Conservation (phyloP, 2,329 filamentous ascomycete species). For the Botrytis pseudocinerea region DNA sequence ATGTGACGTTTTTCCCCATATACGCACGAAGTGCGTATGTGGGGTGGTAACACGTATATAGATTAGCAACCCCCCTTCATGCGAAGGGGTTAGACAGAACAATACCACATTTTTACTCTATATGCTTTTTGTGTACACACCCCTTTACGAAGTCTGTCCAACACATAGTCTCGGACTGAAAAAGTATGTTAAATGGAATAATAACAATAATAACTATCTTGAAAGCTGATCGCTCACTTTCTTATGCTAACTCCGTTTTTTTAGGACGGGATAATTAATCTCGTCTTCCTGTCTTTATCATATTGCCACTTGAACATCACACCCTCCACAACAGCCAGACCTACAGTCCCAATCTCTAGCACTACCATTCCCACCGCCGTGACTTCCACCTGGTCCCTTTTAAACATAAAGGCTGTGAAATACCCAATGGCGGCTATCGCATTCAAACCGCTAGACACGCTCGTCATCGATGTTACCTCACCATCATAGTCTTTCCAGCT, state of each 20-base stretch:
- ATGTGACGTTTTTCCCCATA: too few species aligned
- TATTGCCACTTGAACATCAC: conserved; percentile 2
- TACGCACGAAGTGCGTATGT: too few species aligned
- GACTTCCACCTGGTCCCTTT: neutral
- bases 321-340: neutral
- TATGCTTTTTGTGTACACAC: too few species aligned
- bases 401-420: conserved; percentile 1
- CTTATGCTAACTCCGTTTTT: neutral
- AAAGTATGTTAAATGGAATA: too few species aligned
- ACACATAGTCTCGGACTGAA: too few species aligned
- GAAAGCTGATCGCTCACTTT: too few species aligned
- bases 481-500: conserved; percentile 4
- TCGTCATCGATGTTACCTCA: neutral
- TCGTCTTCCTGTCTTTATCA: neutral
- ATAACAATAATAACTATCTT: too few species aligned
- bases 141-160: too few species aligned
- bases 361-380: neutral
- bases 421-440: neutral
- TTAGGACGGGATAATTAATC: neutral
- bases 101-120: too few species aligned
- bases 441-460: neutral
- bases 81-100: too few species aligned
- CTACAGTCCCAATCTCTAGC: neutral
- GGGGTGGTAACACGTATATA: too few species aligned
- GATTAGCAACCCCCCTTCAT: too few species aligned